A percentile compares a stretch with the other conserved stretches of the same genome.
These are phyloP conservation scores for Podospora comata DNA, from an alignment of 495 filamentous ascomycete genomes.

Conservation along the genomic window DNA sequence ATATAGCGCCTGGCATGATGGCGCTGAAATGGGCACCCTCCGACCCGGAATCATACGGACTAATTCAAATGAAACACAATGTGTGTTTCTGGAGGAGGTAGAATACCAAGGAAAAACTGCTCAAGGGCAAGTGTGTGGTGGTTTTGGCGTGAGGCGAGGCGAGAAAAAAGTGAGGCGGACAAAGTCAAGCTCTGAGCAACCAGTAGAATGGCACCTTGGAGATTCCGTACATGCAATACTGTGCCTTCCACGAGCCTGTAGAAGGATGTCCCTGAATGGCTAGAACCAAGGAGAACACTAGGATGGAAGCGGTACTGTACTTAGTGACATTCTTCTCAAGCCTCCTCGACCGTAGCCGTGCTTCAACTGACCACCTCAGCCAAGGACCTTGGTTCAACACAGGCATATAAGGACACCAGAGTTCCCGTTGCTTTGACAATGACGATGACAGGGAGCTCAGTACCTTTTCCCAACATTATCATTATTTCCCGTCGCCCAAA, in stretches of 20 bases:
- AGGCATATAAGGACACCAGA: conserved; percentile 22
- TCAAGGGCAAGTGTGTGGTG: conserved; percentile 14
- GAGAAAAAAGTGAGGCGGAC: conserved; percentile 34
- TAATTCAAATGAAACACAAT: neutral
- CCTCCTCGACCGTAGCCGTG: conserved; percentile 23
- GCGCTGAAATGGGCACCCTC: neutral
- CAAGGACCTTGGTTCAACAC: conserved; percentile 9
- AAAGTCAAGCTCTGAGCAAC: conserved; percentile 10
- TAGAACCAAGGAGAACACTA: conserved; percentile 20
- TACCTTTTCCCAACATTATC: conserved; percentile 5
- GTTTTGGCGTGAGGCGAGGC: conserved; percentile 17
- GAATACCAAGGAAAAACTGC: neutral
- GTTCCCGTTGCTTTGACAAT: neutral
- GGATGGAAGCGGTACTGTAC: conserved; percentile 13
- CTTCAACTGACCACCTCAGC: conserved; percentile 18
- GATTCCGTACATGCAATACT: conserved; percentile 19
- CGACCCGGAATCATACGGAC: neutral
- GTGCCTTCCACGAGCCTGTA: conserved; percentile 19
- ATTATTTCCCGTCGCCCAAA: conserved; percentile 13
- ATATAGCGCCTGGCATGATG: neutral
- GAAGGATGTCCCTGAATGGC: conserved; percentile 24
- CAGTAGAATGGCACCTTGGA: conserved; percentile 21
- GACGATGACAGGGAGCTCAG: neutral
- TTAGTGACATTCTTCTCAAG: conserved; percentile 20
- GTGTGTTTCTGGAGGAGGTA: neutral